Conservation (phyloP, 208 protist species). For the Leishmania gerbilli region DNA sequence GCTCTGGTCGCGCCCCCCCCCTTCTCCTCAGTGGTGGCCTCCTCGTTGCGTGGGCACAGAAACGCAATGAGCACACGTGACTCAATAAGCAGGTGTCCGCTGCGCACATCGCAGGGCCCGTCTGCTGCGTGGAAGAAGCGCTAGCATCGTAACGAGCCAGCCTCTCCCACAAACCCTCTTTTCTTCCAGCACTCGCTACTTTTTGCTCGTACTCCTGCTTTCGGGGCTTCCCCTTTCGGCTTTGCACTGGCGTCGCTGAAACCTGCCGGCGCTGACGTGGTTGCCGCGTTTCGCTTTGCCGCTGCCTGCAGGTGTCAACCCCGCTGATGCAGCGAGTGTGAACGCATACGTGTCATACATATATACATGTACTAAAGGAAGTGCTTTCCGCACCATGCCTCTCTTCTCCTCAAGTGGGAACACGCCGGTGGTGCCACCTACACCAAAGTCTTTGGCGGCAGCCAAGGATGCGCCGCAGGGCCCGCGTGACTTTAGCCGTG, state of each 20-base stretch:
- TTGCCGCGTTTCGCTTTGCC: background rate
- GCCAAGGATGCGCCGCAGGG: conserved; percentile 5
- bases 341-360: background rate
- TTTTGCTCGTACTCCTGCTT: background rate
- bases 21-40: background rate
- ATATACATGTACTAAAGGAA: background rate
- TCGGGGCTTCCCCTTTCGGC: background rate
- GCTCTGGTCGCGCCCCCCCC: background rate
- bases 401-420: background rate
- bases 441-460: background rate
- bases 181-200: background rate
- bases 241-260: background rate
- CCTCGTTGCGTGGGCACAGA: background rate
- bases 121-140: background rate
- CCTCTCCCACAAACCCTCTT: background rate
- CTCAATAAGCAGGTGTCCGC: background rate
- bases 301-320: background rate
- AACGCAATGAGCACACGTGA: background rate
- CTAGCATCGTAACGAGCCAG: background rate
- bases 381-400: background rate
- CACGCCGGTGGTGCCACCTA: background rate
- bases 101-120: background rate
- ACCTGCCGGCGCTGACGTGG: background rate
- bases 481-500: conserved; percentile 28
- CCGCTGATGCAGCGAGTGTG: background rate